Conservation (phyloP, 2,329 filamentous ascomycete genomes). For the Nigrospora oryzae region DNA sequence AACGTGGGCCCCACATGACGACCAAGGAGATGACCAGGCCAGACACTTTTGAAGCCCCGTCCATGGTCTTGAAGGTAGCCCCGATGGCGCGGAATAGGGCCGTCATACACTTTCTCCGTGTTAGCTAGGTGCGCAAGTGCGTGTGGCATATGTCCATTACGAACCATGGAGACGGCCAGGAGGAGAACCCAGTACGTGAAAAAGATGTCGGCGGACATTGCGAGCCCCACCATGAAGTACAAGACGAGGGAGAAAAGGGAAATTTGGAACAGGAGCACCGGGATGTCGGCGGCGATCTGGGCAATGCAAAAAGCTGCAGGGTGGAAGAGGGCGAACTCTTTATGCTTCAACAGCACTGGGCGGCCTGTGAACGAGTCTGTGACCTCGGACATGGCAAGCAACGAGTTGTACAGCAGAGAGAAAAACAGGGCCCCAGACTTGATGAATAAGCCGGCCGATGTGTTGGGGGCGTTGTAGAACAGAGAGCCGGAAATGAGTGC, state of each 20-base stretch:
- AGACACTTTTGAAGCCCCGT: conserved; percentile 27
- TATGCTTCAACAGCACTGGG: conserved; percentile 60
- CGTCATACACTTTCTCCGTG: not conserved
- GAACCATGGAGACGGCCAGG: not conserved
- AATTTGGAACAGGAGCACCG: conserved; percentile 49
- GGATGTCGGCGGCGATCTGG: conserved; percentile 32
- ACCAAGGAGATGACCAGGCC: conserved; percentile 50
- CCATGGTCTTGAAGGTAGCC: conserved; percentile 37
- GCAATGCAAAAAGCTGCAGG: conserved; percentile 44
- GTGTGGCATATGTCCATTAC: not conserved
- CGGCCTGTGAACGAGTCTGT: conserved; percentile 51
- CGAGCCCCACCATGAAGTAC: conserved; percentile 46
- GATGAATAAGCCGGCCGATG: conserved; percentile 43
- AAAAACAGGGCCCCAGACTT: conserved; percentile 53
- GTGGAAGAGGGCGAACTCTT: conserved; percentile 59
- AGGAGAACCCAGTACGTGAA: not conserved
- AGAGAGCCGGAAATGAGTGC: conserved; percentile 17
- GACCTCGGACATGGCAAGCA: conserved; percentile 50
- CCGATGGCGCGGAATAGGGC: conserved; percentile 42
- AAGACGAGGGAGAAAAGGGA: conserved; percentile 50
- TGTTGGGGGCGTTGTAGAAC: conserved; percentile 14
- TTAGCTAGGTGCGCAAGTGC: not conserved
- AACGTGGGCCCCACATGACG: conserved; percentile 43
- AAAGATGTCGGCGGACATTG: not conserved
- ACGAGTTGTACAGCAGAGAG: conserved; percentile 51